Conservation (phyloP, 169 alveolate species). For the Perkinsus marinus region DNA sequence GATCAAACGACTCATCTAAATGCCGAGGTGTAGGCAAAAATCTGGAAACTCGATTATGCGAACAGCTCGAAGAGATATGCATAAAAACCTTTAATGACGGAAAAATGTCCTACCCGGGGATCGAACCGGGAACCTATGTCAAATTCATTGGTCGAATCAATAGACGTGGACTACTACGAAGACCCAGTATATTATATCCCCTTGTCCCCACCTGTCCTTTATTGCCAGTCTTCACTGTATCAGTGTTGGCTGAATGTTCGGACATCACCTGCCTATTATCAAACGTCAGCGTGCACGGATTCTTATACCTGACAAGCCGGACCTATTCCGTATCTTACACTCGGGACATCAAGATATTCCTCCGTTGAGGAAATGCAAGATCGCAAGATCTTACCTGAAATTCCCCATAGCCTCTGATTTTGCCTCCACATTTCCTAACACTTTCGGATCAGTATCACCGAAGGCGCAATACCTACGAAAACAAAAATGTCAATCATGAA, state of each 20-base stretch:
- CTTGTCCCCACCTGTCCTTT: not conserved
- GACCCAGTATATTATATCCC: not conserved
- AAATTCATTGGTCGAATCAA: too few species aligned
- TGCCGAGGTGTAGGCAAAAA: too few species aligned
- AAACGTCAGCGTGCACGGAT: constrained; percentile 51
- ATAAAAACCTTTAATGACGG: too few species aligned
- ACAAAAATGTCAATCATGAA: not conserved
- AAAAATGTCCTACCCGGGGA: not conserved
- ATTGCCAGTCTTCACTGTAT: not conserved
- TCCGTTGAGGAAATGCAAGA: not conserved
- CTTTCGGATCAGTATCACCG: constrained; percentile 18
- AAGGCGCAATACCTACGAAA: constrained; percentile 15
- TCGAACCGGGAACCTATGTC: not conserved
- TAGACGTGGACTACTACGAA: too few species aligned
- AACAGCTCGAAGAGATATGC: too few species aligned
- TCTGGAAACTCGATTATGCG: too few species aligned
- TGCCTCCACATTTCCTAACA: constrained; percentile 18
- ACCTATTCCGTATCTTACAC: not conserved
- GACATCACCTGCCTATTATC: constrained; percentile 65
- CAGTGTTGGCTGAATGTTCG: constrained; percentile 47
- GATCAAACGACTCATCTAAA: too few species aligned
- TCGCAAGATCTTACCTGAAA: not conserved
- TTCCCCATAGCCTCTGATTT: constrained; percentile 11
- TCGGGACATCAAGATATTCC: not conserved
- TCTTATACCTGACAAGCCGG: constrained; percentile 16